Percentiles rank a stretch among this genome's conserved stretches.
phyloP scores from a whole-genome alignment of 2,329 filamentous ascomycete genomes.

The Anisogramma anomala region DNA sequence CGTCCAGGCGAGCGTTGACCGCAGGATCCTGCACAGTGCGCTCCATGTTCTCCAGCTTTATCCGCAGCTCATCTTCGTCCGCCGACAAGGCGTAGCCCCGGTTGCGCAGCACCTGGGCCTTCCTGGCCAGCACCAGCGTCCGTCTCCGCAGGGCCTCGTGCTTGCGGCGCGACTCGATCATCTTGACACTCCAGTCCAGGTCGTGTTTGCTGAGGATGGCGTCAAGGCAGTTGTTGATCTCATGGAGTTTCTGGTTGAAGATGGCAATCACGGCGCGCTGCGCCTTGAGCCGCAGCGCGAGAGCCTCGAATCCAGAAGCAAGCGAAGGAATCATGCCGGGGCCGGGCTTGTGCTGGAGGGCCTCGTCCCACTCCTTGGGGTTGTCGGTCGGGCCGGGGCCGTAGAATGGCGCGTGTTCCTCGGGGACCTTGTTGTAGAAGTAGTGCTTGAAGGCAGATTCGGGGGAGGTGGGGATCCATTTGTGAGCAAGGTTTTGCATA shows the following conservation, averaged over 20 bases:
- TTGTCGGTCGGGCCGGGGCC: constrained; percentile 60
- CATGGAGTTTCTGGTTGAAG: constrained; percentile 62
- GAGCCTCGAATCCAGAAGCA: constrained; percentile 59
- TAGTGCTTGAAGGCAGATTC: constrained; percentile 70
- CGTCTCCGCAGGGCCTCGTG: constrained; percentile 63
- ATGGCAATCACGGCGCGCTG: constrained; percentile 59
- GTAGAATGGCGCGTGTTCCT: constrained; percentile 64
- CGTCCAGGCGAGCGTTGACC: constrained; percentile 64
- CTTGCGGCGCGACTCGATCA: constrained; percentile 59
- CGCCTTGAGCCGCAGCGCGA: constrained; percentile 60
- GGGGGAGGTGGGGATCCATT: constrained; percentile 60
- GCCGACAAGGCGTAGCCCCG: constrained; percentile 69
- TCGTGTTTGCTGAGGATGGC: constrained; percentile 66
- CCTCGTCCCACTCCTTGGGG: constrained; percentile 72
- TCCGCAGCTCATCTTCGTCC: constrained; percentile 67
- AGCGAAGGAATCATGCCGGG: constrained; percentile 67
- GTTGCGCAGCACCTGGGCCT: constrained; percentile 71
- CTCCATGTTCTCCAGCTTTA: constrained; percentile 58
- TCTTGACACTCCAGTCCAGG: constrained; percentile 61
- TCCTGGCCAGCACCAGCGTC: constrained; percentile 62
- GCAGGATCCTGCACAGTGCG: constrained; percentile 62
- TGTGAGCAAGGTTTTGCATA: constrained; percentile 55
- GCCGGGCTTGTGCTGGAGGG: constrained; percentile 66
- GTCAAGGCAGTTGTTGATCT: constrained; percentile 65
- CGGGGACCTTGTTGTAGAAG: constrained; percentile 77